A percentile compares a stretch with the other conserved stretches of the same genome.
Conservation (phyloP, 805 yeast species). For the Nakazawaea peltata region DNA sequence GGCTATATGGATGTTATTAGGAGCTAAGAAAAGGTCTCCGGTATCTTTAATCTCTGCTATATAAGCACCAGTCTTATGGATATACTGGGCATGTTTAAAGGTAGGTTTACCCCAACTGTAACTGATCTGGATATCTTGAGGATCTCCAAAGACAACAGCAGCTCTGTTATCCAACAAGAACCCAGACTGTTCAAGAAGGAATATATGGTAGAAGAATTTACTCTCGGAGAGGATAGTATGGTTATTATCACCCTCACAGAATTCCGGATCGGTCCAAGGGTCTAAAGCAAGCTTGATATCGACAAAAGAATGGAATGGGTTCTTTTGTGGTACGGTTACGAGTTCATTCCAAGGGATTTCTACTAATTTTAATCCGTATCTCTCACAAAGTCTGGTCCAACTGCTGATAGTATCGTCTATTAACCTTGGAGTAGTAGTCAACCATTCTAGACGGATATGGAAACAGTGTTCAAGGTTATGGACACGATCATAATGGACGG, state of each 20-base stretch:
- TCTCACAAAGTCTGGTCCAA: slow-evolving; percentile 78
- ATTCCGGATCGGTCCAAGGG: slow-evolving; percentile 63
- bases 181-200: slow-evolving; percentile 58
- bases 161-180: slow-evolving; percentile 80
- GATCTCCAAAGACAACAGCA: slow-evolving; percentile 48
- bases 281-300: slow-evolving; percentile 57
- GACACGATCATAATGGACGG: slow-evolving; percentile 83
- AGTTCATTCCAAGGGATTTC: slow-evolving; percentile 91
- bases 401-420: slow-evolving; percentile 70
- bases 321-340: slow-evolving; percentile 62
- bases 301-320: slow-evolving; percentile 86
- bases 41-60: slow-evolving; percentile 78
- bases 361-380: slow-evolving; percentile 73
- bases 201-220: slow-evolving; percentile 70
- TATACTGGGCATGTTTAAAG: slow-evolving; percentile 79
- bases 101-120: slow-evolving; percentile 91
- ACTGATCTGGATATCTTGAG: slow-evolving; percentile 41
- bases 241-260: slow-evolving; percentile 25
- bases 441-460: slow-evolving; percentile 89
- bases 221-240: slow-evolving; percentile 36
- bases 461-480: slow-evolving; percentile 94
- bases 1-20: slow-evolving; percentile 77
- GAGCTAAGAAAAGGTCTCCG: slow-evolving; percentile 76
- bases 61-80: slow-evolving; percentile 84
- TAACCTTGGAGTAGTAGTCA: slow-evolving; percentile 78